phyloP scores from a whole-genome alignment of 192 early-diverging fungal species.

The Coemansia sp. region DNA sequence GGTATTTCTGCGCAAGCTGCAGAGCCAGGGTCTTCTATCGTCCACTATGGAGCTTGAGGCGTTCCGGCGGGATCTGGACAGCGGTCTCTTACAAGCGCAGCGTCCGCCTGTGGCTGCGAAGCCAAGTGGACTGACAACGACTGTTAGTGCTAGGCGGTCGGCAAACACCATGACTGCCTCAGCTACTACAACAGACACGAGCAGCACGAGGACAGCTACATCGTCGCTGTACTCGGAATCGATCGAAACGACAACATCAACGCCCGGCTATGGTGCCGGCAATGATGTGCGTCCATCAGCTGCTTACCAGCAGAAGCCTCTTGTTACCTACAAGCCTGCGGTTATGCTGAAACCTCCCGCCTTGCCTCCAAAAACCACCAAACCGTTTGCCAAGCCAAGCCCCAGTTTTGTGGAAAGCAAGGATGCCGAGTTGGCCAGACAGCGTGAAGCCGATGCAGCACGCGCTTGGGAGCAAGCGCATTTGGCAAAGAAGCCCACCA shows the following conservation, averaged over 20 bases:
- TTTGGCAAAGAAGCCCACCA: slow-evolving; percentile 14
- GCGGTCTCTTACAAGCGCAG: background rate
- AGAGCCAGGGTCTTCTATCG: slow-evolving; percentile 27
- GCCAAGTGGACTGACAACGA: background rate
- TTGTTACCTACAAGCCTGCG: background rate
- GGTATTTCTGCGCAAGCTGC: slow-evolving; percentile 22
- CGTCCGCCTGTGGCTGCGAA: background rate
- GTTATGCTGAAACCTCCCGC: background rate
- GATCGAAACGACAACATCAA: background rate
- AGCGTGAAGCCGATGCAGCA: slow-evolving; percentile 23
- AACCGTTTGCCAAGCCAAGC: slow-evolving; percentile 9
- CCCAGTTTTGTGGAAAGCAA: slow-evolving; percentile 1
- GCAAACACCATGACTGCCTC: background rate
- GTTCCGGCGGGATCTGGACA: slow-evolving; percentile 17
- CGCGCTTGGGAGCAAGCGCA: slow-evolving; percentile 34
- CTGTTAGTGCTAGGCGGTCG: background rate
- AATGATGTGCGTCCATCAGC: background rate
- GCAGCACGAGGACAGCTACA: background rate
- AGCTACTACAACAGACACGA: background rate
- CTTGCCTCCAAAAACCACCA: slow-evolving; percentile 11
- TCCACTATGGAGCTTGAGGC: slow-evolving; percentile 25
- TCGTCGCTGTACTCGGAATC: slow-evolving; percentile 2
- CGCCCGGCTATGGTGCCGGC: background rate
- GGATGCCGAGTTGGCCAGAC: slow-evolving; percentile 12
- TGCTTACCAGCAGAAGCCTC: background rate